These are phyloP conservation scores for Cercospora berteroae DNA, from an alignment of 2,329 filamentous ascomycete species.

Conservation along the genomic window DNA sequence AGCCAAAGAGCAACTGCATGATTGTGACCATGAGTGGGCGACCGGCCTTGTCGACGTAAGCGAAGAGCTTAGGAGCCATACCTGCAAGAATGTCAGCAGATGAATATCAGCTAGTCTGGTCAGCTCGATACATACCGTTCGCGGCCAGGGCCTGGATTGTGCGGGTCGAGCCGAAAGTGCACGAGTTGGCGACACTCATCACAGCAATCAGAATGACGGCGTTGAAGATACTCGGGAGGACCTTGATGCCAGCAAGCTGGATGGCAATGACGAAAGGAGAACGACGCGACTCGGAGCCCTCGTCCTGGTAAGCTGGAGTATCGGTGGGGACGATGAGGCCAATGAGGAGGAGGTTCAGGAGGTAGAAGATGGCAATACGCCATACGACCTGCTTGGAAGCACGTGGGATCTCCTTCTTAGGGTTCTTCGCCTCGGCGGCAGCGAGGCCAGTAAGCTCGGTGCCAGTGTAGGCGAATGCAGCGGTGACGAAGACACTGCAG, in stretches of 20 bases:
- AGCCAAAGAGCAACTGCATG: conserved; percentile 64
- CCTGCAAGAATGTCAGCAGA: conserved; percentile 39
- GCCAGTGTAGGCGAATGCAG: conserved; percentile 61
- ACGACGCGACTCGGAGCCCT: conserved; percentile 39
- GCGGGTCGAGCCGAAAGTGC: conserved; percentile 57
- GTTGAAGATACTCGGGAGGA: conserved; percentile 71
- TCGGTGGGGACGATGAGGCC: conserved; percentile 36
- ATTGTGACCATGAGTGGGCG: conserved; percentile 72
- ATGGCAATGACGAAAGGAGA: conserved; percentile 71
- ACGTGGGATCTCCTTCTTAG: conserved; percentile 43
- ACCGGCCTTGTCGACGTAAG: conserved; percentile 80
- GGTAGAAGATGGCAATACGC: conserved; percentile 36
- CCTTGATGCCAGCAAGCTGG: conserved; percentile 63
- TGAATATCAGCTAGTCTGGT: neutral
- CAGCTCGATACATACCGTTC: conserved; percentile 38
- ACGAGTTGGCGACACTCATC: conserved; percentile 57
- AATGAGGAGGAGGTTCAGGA: conserved; percentile 33
- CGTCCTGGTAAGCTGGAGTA: conserved; percentile 49
- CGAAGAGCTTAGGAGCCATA: conserved; percentile 73
- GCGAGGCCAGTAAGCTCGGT: conserved; percentile 65
- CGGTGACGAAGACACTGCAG: conserved; percentile 63
- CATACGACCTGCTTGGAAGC: conserved; percentile 36
- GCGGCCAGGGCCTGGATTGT: conserved; percentile 51
- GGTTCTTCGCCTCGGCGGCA: conserved; percentile 56
- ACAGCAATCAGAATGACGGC: conserved; percentile 68